Percentiles rank a stretch among this genome's conserved stretches.
Evolutionary conservation across 1,284 basidiomycete species (phyloP).

Genomic region (Meira miltonrushii): DNA sequence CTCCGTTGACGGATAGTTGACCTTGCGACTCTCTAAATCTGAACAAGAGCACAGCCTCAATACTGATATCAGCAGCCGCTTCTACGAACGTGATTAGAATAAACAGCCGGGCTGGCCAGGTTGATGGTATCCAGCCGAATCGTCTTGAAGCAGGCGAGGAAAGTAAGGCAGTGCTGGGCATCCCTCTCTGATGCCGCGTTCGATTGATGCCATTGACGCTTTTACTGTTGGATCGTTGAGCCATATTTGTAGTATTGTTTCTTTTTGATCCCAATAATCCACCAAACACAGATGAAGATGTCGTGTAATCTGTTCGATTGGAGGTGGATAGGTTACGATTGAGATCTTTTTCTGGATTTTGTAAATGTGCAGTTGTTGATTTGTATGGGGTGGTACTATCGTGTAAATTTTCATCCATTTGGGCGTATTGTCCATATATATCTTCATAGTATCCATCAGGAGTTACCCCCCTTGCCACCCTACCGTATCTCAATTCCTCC

Average conservation of each 20-base stretch:
- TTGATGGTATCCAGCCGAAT: conserved; percentile 31
- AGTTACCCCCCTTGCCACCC: too few relatives aligned
- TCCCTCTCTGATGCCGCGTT: conserved; percentile 11
- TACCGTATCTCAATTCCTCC: too few relatives aligned
- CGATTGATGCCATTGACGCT: conserved; percentile 2
- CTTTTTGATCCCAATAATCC: background rate
- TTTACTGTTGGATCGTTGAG: background rate
- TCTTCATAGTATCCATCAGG: conserved; percentile 4
- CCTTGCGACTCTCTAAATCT: conserved; percentile 23
- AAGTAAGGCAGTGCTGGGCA: conserved; percentile 4
- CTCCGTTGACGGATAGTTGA: background rate
- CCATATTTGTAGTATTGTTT: background rate
- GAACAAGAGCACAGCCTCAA: conserved; percentile 36
- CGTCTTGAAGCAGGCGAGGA: conserved; percentile 4
- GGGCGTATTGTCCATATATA: conserved; percentile 7
- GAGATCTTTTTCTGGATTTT: background rate
- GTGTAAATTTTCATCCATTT: background rate
- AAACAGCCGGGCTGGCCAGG: conserved; percentile 32
- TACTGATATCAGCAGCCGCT: conserved; percentile 33
- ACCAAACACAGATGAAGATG: background rate
- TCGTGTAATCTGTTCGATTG: background rate
- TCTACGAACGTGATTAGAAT: conserved; percentile 38
- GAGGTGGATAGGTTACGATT: too few relatives aligned
- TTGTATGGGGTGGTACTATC: conserved; percentile 3
- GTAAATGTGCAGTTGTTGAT: background rate